phyloP scores from a whole-genome alignment of 805 yeast species.

The Scheffersomyces ergatensis region DNA sequence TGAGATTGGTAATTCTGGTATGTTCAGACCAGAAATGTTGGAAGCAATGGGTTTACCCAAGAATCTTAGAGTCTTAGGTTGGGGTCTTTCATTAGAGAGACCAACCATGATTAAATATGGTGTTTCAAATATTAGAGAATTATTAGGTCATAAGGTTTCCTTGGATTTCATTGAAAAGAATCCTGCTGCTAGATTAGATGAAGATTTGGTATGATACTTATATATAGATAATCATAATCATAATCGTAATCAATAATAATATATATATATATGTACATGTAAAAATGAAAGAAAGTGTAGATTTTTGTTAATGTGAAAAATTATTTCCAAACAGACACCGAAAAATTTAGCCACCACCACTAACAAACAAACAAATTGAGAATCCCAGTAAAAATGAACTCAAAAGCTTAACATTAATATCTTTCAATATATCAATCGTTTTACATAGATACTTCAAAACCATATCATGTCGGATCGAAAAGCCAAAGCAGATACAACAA shows the following conservation, averaged over 20 bases:
- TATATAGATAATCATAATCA: too few species aligned
- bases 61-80: conserved; percentile 90
- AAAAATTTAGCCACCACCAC: too few species aligned
- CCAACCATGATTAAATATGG: conserved; percentile 99
- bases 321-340: too few species aligned
- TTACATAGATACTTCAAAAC: too few species aligned
- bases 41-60: conserved; percentile 97
- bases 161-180: conserved; percentile 92
- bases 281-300: too few species aligned
- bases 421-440: too few species aligned
- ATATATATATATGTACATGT: too few species aligned
- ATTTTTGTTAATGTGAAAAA: too few species aligned
- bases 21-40: conserved; percentile 99
- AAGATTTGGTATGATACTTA: conserved; percentile 24
- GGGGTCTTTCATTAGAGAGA: conserved; percentile 96
- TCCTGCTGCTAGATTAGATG: conserved; percentile 96
- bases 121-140: conserved; percentile 92
- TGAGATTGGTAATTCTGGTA: conserved; percentile 98
- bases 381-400: too few species aligned
- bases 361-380: too few species aligned
- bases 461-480: neutral
- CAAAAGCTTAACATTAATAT: too few species aligned
- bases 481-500: neutral
- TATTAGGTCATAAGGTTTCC: conserved; percentile 94
- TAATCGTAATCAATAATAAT: too few species aligned